Evolutionary conservation across 257 asterid species (phyloP).

Genomic region (Solanum chilense): DNA sequence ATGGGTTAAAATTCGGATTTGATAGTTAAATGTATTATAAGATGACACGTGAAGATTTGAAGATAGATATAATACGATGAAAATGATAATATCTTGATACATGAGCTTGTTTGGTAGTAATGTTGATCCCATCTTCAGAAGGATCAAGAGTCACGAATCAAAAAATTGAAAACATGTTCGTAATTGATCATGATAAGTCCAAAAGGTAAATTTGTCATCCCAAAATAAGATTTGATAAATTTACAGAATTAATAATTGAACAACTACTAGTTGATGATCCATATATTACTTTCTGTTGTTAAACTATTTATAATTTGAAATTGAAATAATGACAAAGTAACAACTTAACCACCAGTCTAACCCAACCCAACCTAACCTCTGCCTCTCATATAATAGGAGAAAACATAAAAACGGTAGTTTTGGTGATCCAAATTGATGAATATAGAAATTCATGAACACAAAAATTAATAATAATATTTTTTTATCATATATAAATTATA

Average conservation of each 20-base stretch:
- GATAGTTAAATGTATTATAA: background rate
- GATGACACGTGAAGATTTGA: background rate
- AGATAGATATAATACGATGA: background rate
- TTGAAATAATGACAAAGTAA: background rate
- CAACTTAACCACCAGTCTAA: background rate
- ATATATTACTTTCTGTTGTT: background rate
- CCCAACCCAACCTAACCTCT: background rate
- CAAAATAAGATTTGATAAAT: background rate
- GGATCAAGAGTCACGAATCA: too few relatives aligned
- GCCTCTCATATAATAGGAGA: background rate
- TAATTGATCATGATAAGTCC: background rate
- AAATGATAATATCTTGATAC: too few relatives aligned
- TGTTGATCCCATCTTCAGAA: too few relatives aligned
- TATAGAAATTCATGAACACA: background rate
- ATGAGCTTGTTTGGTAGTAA: background rate
- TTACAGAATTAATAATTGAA: background rate
- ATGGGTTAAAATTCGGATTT: background rate
- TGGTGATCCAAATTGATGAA: background rate
- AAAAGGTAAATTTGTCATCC: too few relatives aligned
- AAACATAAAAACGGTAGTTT: background rate
- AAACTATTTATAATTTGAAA: background rate
- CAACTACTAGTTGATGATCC: background rate
- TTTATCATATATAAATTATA: too few relatives aligned
- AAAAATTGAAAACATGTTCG: rapidly evolving
- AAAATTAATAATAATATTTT: too few relatives aligned